These are phyloP conservation scores for Ganoderma boninense DNA, from an alignment of 1,284 basidiomycete genomes.

Conservation along the genomic window DNA sequence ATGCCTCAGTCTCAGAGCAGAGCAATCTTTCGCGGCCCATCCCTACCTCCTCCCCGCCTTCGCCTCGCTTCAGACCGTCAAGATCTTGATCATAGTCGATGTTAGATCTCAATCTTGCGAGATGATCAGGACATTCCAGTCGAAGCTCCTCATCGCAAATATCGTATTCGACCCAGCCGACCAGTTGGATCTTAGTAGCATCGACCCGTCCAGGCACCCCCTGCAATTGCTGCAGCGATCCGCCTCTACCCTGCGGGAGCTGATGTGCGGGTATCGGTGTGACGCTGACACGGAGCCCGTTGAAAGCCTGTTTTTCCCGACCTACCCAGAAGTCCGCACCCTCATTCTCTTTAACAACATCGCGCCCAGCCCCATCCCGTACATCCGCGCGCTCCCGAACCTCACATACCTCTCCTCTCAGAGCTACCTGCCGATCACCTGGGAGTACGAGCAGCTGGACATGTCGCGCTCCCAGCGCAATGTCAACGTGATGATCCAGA, in stretches of 20 bases:
- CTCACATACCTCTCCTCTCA: not conserved
- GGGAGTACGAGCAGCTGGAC: too few species aligned
- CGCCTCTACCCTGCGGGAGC: not conserved
- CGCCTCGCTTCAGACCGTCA: not conserved
- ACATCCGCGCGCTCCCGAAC: not conserved
- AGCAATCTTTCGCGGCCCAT: not conserved
- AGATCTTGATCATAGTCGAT: not conserved
- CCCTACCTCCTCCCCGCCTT: constrained; percentile 2
- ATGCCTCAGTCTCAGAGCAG: not conserved
- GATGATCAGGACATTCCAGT: not conserved
- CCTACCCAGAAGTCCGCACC: not conserved
- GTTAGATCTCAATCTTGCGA: not conserved
- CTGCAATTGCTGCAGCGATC: not conserved
- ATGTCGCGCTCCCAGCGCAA: too few species aligned
- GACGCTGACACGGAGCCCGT: not conserved
- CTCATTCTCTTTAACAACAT: not conserved
- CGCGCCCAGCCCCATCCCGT: not conserved
- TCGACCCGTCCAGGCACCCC: not conserved
- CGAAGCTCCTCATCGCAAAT: not conserved
- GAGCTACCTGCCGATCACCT: not conserved
- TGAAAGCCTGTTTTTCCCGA: not conserved
- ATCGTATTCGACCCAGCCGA: not conserved
- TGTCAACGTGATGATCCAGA: too few species aligned
- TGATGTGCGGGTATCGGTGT: not conserved
- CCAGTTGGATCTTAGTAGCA: too few species aligned